Base-by-base conservation (phyloP, 345 rosid species). In the Aquilaria malaccensis region DNA sequence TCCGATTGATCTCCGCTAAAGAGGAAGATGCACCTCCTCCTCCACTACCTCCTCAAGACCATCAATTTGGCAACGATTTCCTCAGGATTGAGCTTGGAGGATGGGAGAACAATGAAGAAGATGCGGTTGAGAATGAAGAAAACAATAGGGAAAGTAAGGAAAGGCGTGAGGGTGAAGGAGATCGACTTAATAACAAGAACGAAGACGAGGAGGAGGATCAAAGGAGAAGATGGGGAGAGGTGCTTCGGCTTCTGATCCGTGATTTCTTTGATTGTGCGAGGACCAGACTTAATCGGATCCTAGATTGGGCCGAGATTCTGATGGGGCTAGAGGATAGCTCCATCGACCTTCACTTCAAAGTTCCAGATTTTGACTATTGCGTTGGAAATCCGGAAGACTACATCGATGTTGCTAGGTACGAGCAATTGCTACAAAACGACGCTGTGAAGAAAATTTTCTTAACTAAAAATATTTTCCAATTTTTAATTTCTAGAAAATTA, bases 361-460 rank as follows among this genome's bases (percentile, higher is more conserved):
- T 75, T 9, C 78, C 82, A 1, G 86, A 87, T 12, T 50, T 84
- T 0, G 87, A 83, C 32, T 68, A 79, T 15, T 85, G 73, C 68
- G 31, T 75, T 6, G 85, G 84, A 4, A 81, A 77, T 66, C 83
- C 87, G 6, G 85, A 70, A 67, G 89, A 88, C 61, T 83, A 83
- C 62, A 71, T 80, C 2, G 86, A 80, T 52, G 80, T 80, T 2
- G 86, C 86, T 1, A 85, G 84, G 11, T 87, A 80, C 52, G 91
- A 84, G 66, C 80, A 83, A n/a, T 63, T 87, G 69, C 78, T 84
- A 31, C 88, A 82, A 76, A 81, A 83, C 60, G 62, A 84, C 60
- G 88, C 87, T 0, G 95, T 84, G 66, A 81, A 79, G 22, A 22
- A 22, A 22, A 22, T 22, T 22, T 22, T 22, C 1, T 22, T 22